phyloP scores from a whole-genome alignment of 257 asterid species.

The Misopates orontium region DNA sequence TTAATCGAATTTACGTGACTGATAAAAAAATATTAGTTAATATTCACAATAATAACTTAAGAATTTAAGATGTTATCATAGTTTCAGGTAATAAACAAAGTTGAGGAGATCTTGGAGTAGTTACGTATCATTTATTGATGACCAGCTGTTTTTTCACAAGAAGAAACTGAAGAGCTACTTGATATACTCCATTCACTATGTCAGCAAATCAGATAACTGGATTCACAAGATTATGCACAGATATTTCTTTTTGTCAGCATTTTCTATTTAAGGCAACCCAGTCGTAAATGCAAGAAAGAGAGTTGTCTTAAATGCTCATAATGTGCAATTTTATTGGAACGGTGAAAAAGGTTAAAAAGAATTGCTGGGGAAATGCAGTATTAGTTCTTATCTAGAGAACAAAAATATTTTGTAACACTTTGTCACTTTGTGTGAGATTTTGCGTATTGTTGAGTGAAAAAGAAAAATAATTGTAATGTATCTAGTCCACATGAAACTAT shows the following conservation, averaged over 20 bases:
- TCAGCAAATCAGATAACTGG: background rate
- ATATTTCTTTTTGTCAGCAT: constrained; percentile 6
- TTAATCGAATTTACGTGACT: no score
- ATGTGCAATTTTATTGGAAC: background rate
- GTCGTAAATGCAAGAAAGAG: background rate
- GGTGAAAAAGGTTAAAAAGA: background rate
- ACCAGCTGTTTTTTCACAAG: background rate
- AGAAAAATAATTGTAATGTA: no score
- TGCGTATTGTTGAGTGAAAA: no score
- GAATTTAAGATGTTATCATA: no score
- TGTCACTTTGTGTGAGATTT: no score
- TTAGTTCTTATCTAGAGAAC: no score
- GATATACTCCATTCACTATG: background rate
- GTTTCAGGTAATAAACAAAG: no score
- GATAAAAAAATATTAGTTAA: no score
- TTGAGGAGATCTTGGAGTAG: no score
- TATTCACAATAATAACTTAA: no score
- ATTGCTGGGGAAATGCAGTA: background rate
- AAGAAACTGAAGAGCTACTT: background rate
- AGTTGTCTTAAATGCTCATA: constrained; percentile 6
- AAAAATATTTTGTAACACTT: no score
- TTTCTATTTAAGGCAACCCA: background rate
- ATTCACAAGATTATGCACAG: constrained; percentile 15
- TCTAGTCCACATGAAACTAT: no score
- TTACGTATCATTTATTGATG: background rate